Percentiles rank a stretch among this genome's conserved stretches.
These are phyloP conservation scores for Curvularia sp. DNA, from an alignment of 2,329 filamentous ascomycete species.

Conservation along the genomic window DNA sequence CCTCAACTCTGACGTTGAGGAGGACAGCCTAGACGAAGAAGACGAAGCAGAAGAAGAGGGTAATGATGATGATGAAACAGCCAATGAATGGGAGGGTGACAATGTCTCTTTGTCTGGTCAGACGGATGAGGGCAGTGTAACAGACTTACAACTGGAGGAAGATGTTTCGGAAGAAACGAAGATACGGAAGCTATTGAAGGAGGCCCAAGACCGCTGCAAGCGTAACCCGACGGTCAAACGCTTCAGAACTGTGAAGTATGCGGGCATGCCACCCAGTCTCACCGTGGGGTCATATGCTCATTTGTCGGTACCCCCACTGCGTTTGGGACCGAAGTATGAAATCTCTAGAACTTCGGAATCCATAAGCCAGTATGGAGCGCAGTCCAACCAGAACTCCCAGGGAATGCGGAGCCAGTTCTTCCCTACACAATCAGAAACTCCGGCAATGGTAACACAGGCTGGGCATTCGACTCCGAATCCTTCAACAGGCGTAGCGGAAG, in stretches of 20 bases:
- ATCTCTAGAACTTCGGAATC: not conserved
- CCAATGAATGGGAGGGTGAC: slow-evolving; percentile 27
- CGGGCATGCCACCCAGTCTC: slow-evolving; percentile 8
- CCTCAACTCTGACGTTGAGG: slow-evolving; percentile 30
- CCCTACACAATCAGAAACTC: not conserved
- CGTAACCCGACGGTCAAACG: slow-evolving; percentile 32
- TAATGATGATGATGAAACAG: slow-evolving; percentile 9
- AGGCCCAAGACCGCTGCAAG: slow-evolving; percentile 30
- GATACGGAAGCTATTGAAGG: slow-evolving; percentile 31
- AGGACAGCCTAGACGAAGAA: not conserved
- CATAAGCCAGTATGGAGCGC: not conserved
- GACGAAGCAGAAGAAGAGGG: not conserved
- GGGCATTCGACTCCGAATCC: not conserved
- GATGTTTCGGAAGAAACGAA: slow-evolving; percentile 26
- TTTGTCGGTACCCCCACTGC: not conserved
- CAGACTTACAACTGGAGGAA: slow-evolving; percentile 26
- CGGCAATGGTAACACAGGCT: not conserved
- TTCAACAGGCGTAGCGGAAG: not conserved
- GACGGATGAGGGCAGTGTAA: slow-evolving; percentile 28
- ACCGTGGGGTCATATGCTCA: not conserved
- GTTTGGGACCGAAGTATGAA: not conserved
- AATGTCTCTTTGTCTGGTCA: slow-evolving; percentile 15
- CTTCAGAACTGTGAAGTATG: slow-evolving; percentile 25
- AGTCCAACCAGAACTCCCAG: not conserved
- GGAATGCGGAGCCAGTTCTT: too few species aligned